Evolutionary conservation across 2,329 filamentous ascomycete species (phyloP), one percentile per base, ranked within the genome.

Genomic region (Exophiala dermatitidis): DNA sequence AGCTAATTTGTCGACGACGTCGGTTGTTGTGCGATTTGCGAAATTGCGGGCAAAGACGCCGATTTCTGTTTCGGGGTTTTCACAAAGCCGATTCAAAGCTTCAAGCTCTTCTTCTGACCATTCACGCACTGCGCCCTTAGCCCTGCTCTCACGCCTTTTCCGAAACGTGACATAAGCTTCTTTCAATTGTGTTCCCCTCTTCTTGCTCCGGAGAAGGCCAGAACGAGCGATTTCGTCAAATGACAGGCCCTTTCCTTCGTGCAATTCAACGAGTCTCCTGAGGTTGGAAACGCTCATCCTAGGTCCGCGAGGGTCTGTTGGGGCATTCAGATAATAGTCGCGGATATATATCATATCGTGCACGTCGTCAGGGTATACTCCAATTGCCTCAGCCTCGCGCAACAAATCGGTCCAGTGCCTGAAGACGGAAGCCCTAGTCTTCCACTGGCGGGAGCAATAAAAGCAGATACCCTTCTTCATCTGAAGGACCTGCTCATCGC

Each of bases 221-320:
- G 45, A 47, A 8, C 52, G 42, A n/a, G 54, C 58, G 38, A 63
- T 63, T 37, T 63, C 53, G 26, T 56, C 50, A 48, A 63, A 63
- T 7, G 55, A 51, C 28, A 60, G 30, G 12, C 56, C 60, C 6
- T 48, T 53, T 2, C 60, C 59, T 50, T 63, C 61, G 46, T 61
- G 58, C 40, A 62, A 36, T 38, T 62, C 56, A 4, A 63, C 54
- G 47, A 63, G 48, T 4, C 49, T 56, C 36, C 50, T 56, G 46
- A 61, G 60, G 46, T 62, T 56, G 19, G 30, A 47, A n/a, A 61
- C 10, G 6, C 42, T 33, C n/a, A 60, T 28, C 46, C 57, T 53
- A 6, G 53, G 43, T 12, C 10, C 47, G 4, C 53, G 50, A 4
- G 38, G 10, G 7, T 46, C 26, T 12, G 10, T 45, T 5, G 32